Evolutionary conservation across 2,329 filamentous ascomycete species (phyloP), one percentile per base, ranked within the genome.

Genomic region (Hypoxylon sp.): DNA sequence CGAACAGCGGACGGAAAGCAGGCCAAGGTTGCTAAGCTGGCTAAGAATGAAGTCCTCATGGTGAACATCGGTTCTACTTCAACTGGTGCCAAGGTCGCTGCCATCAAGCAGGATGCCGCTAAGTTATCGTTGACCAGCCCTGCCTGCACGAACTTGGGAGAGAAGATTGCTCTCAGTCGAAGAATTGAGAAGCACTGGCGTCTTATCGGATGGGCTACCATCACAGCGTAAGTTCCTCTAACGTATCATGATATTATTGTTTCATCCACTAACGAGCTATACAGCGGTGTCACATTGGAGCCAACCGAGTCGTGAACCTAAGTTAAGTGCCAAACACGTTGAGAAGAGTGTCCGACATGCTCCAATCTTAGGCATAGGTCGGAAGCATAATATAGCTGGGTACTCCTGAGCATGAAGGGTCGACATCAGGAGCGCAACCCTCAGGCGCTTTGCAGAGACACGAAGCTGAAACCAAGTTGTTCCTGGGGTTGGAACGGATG

Each of bases 11-110:
- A 99, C 75, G 96, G 96, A 80, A 99, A 99, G 87, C 96, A 98
- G 84, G 95, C 95, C 78, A 99, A 99, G 91, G 96, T 99, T 74
- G 94, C 94, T 76, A 99, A 99, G 86, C 87, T 99, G 73, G 87
- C 94, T 64, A 99, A 98, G 90, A 98, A 97, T 84, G 96, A 99
- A 82, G 94, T 98, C 77, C 91, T 99, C 82, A 98, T 99, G 96
- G 96, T 99, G 73, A 99, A 99, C 87, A 99, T 99, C 79, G 96
- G 96, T 69, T 97, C 93, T 39, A 98, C 95, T 8, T 97, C 96
- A 51, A 98, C 95, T 13, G 96, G 96, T 82, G 96, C 96, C 74
- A 99, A 98, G 89, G 93, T 99, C 59, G 89, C 96, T 65, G 95
- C 93, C 77, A 97, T 98, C 79, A 98, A 96, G 88, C 94, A 95